Base-by-base conservation (phyloP, 2,329 filamentous ascomycete genomes). In the Huntiella abstrusa region DNA sequence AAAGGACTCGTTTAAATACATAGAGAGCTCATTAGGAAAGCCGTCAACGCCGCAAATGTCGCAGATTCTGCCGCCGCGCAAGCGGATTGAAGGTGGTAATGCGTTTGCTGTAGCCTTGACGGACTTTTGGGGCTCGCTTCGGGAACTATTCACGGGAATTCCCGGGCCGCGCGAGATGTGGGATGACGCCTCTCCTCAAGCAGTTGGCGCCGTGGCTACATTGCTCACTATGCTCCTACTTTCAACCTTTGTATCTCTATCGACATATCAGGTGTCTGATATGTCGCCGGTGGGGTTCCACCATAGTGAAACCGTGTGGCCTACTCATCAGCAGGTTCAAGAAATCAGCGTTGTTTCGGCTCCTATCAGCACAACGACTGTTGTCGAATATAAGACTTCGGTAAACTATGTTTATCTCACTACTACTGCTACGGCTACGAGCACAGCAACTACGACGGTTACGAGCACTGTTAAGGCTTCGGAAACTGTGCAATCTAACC, bases 21-120 rank as follows among this genome's bases (percentile, higher is more conserved):
- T 49, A 39, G 47, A 49, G 22, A 43, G 46, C 35, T 41, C 47
- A 6, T 39, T 49, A n/a, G 47, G 42, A n/a, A 49, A 49, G 28
- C 47, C 47, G 11, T 49, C 47, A 28, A 49, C 47, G 10, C 47
- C 47, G 7, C 32, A 41, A 6, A 39, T 49, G 17, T 49, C 47
- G 7, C 38, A 46, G 15, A 49, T 40, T 13, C 38, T 41, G 4
- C 38, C 38, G 4, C 15, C 6, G 13, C 35, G 35, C 35, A 13
- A 28, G 22, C 22, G 22, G 22, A 28, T 28, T 28, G 22, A 28
- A 28, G 22, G 22, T 10, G 22, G 22, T 3, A 28, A 28, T 8
- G 22, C 22, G 22, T 28, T 28, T 28, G 7, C 22, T 4, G 2
- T 28, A 10, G 22, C 22, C 22, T 28, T 28, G 22, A 28, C 22